Base-by-base conservation (phyloP, 805 yeast species). In the Sugiyamaella valdiviana region DNA sequence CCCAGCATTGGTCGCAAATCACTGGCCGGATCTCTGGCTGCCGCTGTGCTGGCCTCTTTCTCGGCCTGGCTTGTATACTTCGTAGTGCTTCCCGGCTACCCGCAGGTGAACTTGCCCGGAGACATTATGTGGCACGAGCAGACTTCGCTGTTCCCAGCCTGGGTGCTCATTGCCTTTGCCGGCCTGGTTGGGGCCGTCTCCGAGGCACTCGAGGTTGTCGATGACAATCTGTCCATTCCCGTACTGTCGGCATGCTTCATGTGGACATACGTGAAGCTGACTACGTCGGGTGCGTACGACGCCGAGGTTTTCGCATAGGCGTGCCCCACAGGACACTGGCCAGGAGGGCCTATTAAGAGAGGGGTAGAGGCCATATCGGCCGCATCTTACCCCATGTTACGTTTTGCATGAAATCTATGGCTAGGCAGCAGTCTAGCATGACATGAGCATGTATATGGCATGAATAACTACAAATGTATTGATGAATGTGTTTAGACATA, bases 211-310 rank as follows among this genome's bases (percentile, higher is more conserved):
- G 88, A 85, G 56, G 49, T 90, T 14, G 69, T 90, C 67, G 99
- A 93, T 66, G 99, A 93, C 63, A 93, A 93, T 65, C 78, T 93
- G 59, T 90, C 98, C 42, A 91, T 93, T 51, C 99, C 99, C 5
- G 87, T 87, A 1, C 66, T 91, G 39, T 83, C 96, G 17, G 83
- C 95, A 5, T 61, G 75, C 3, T 79, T 84, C 57, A 70, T 89
- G 54, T 73, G 74, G 59, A 66, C 65, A 21, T 72, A 78, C 17
- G 73, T 82, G 36, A 64, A 62, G 54, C 47, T 58, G 17, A 48
- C 50, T 12, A 53, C 39, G 17, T 46, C 45, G 15, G 50, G 43
- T 32, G 37, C 51, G 29, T 48, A 51, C 38, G 56, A 51, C 14
- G 35, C 49, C 4, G 44, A 29, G 14, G 49, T 46, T 12, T 51